Percentiles rank a stretch among this genome's conserved stretches.
Evolutionary conservation across 2,329 filamentous ascomycete species (phyloP).

Genomic region (Penicillium psychrosexuale): DNA sequence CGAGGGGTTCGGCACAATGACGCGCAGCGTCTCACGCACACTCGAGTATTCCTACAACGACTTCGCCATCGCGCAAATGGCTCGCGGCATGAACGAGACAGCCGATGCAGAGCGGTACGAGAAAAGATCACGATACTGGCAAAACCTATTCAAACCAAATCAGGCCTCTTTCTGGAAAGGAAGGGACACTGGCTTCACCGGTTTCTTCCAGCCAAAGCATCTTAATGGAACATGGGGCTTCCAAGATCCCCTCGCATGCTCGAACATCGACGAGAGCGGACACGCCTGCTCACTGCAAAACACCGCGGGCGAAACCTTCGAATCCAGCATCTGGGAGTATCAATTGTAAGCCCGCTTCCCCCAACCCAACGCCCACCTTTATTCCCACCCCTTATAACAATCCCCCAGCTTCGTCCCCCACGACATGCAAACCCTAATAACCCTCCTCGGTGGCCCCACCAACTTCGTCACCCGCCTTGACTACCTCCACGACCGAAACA

Average conservation of each 20-base stretch:
- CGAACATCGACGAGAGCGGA: slow-evolving; percentile 53
- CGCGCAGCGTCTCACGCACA: slow-evolving; percentile 67
- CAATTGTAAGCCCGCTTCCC: slow-evolving; percentile 48
- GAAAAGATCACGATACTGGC: slow-evolving; percentile 61
- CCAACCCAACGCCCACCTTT: too few species aligned
- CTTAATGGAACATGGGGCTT: slow-evolving; percentile 67
- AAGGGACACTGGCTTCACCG: slow-evolving; percentile 62
- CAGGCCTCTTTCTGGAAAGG: slow-evolving; percentile 58
- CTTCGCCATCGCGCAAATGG: slow-evolving; percentile 63
- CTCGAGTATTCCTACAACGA: slow-evolving; percentile 76
- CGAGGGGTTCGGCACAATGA: slow-evolving; percentile 65
- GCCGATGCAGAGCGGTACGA: slow-evolving; percentile 59
- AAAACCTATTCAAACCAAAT: slow-evolving; percentile 62
- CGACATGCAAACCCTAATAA: slow-evolving; percentile 54
- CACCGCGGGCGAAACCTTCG: slow-evolving; percentile 33
- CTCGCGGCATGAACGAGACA: slow-evolving; percentile 53
- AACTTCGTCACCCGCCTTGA: slow-evolving; percentile 58
- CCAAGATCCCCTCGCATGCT: slow-evolving; percentile 58
- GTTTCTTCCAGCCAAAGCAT: slow-evolving; percentile 69
- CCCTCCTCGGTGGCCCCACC: slow-evolving; percentile 56
- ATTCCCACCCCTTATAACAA: slow-evolving; percentile 26
- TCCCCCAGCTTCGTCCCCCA: slow-evolving; percentile 50
- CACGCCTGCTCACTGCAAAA: slow-evolving; percentile 35
- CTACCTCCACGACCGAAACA: slow-evolving; percentile 61
- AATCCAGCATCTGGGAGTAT: slow-evolving; percentile 39